Evolutionary conservation across 1,139 yeast genomes (phyloP), one percentile per base, ranked within the genome.

Genomic region (Taphrina communis): DNA sequence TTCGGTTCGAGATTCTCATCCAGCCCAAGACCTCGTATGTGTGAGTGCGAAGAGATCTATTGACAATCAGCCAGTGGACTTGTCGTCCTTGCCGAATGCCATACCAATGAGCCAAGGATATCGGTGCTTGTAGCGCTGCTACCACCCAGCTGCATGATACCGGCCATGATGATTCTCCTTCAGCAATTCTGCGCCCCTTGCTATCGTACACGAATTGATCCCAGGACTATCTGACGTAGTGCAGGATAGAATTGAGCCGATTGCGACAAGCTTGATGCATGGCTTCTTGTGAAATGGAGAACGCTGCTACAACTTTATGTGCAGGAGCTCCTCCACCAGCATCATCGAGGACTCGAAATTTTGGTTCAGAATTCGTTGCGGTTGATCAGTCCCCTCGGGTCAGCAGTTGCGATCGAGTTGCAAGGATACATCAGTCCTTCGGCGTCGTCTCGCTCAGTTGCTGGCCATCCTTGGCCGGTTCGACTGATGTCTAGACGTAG

Each of bases 1-100:
- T 90, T 84, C 48, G 98, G 97, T 75, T 88, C 90, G 74, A 95
- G 82, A 74, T 88, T 86, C 46, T 71, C 73, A 72, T 91, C 97
- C 68, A 95, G 85, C 17, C 99, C 99, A 46, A 95, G 83, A 25
- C 99, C 99, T 5, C 93, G 83, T 77, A 95, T 94, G 78, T 95
- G 99, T 8, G 98, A 92, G 78, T 95, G 99, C 25, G 98, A 42
- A 2, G 67, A 63, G 56, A 63, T 63, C 67, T 63, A 21, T 19
- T n/a, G 19, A n/a, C 8, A 7, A 17, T 44, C 48, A 44, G 48
- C 19, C 17, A 44, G 12, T 14, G 12, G 11, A 7, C 19, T 14
- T 14, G 12, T 2, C 5, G 19, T n/a, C 19, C 9, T 6, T n/a
- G 48, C 31, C n/a, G 19, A 44, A 2, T 1, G 5, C 19, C 36